These are phyloP conservation scores for Malassezia psittaci DNA, from an alignment of 1,284 basidiomycete genomes.

Conservation along the genomic window DNA sequence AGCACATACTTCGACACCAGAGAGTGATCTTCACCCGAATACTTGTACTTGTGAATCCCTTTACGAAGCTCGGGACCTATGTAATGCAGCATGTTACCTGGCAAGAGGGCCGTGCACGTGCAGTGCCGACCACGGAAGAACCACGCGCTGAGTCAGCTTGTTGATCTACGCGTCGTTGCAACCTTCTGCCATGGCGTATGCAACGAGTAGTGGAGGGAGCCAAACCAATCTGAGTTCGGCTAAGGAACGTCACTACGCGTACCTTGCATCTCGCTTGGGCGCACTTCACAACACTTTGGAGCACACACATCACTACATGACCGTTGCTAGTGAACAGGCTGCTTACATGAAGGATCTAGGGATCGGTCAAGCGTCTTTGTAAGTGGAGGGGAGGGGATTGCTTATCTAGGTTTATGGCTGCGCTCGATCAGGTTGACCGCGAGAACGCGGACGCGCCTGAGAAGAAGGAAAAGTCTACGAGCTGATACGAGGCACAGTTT, in stretches of 20 bases:
- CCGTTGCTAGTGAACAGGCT: conserved; percentile 17
- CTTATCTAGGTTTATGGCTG: conserved; percentile 16
- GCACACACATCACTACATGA: conserved; percentile 16
- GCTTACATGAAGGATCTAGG: conserved; percentile 18
- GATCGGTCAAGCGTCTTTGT: conserved; percentile 11
- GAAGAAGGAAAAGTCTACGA: background rate
- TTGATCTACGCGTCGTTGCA: background rate
- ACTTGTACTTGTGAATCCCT: conserved; percentile 55
- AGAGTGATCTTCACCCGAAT: conserved; percentile 54
- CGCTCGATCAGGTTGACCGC: conserved; percentile 16
- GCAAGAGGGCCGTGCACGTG: background rate
- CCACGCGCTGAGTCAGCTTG: background rate
- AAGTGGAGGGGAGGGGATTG: background rate
- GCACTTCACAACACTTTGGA: conserved; percentile 11
- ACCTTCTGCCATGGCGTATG: background rate
- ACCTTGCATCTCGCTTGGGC: conserved; percentile 12
- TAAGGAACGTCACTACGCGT: conserved; percentile 18
- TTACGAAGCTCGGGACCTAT: conserved; percentile 50
- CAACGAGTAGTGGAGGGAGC: background rate
- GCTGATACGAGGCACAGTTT: conserved; percentile 5
- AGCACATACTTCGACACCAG: conserved; percentile 65
- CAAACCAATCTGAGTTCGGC: conserved; percentile 3
- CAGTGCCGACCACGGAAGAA: background rate
- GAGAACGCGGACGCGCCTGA: conserved; percentile 6
- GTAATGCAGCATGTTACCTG: conserved; percentile 33